Percentiles rank a stretch among this genome's conserved stretches.
Conservation (phyloP, 306 rosid species). For the Prosopis cineraria region DNA sequence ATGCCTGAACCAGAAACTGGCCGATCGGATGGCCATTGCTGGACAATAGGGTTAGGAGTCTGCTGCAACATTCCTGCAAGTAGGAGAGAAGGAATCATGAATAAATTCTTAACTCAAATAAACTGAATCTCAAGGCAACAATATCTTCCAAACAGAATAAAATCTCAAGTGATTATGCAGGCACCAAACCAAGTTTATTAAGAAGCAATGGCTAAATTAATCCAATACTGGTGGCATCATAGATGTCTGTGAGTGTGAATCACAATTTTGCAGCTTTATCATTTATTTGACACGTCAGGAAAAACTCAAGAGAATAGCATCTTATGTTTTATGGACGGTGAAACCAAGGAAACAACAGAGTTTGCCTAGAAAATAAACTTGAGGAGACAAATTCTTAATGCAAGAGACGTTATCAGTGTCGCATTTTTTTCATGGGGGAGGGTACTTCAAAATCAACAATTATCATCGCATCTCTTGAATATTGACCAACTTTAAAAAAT, state of each 20-base stretch:
- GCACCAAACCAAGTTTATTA: conserved; percentile 18
- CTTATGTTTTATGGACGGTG: neutral
- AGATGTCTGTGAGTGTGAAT: neutral
- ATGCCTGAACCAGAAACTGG: conserved; percentile 52
- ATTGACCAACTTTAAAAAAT: neutral
- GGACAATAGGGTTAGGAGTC: conserved; percentile 49
- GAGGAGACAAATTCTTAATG: neutral
- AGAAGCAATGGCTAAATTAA: neutral
- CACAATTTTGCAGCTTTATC: neutral
- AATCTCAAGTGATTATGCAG: conserved; percentile 7
- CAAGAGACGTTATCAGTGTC: neutral
- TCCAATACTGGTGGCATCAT: neutral
- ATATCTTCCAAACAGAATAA: neutral
- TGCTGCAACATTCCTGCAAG: conserved; percentile 60
- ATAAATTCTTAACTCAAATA: conserved; percentile 21
- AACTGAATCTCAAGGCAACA: conserved; percentile 16
- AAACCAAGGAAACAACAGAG: conserved; percentile 1
- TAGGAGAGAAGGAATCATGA: conserved; percentile 3
- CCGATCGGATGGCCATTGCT: conserved; percentile 84
- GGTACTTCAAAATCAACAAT: conserved; percentile 15
- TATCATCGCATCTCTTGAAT: neutral
- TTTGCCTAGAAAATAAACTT: conserved; percentile 4
- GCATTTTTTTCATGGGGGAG: neutral
- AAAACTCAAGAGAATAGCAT: neutral
- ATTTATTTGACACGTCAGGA: neutral